A percentile compares a stretch with the other conserved stretches of the same genome.
These are phyloP conservation scores for Rhinocladiella similis DNA, from an alignment of 2,329 filamentous ascomycete genomes.

Conservation along the genomic window DNA sequence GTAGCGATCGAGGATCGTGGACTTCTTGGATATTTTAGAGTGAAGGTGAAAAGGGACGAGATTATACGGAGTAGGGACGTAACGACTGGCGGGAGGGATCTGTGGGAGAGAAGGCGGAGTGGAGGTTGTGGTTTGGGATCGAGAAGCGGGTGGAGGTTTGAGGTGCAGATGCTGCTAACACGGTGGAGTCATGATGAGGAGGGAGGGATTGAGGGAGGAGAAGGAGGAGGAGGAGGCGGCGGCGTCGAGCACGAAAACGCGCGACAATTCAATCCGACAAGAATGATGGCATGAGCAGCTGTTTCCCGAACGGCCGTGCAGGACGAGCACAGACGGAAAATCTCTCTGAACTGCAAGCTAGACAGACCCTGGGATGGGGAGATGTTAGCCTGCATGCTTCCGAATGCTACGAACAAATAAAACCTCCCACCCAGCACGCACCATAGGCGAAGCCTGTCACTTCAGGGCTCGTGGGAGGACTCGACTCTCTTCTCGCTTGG, in stretches of 20 bases:
- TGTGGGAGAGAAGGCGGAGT: constrained; percentile 13
- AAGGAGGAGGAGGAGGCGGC: background rate
- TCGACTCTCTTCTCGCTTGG: background rate
- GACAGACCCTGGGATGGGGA: background rate
- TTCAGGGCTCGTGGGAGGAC: background rate
- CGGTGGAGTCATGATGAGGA: constrained; percentile 5
- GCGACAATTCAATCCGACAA: background rate
- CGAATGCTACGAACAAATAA: background rate
- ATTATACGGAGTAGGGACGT: background rate
- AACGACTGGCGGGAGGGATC: constrained; percentile 1
- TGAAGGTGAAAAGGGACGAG: constrained; percentile 2
- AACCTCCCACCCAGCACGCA: background rate
- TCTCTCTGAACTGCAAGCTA: background rate
- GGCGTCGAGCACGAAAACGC: constrained; percentile 1
- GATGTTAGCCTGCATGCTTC: background rate
- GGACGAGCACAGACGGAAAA: constrained; percentile 4
- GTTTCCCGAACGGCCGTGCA: constrained; percentile 17
- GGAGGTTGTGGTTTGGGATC: constrained; percentile 2
- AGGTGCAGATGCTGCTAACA: background rate
- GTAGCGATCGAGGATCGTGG: constrained; percentile 8
- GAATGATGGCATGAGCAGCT: background rate
- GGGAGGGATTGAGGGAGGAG: background rate
- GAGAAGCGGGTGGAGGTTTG: background rate
- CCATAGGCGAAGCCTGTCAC: background rate
- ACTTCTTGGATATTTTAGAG: background rate